phyloP scores from a whole-genome alignment of 768 basidiomycete genomes.

The Punctularia strigosozonata region DNA sequence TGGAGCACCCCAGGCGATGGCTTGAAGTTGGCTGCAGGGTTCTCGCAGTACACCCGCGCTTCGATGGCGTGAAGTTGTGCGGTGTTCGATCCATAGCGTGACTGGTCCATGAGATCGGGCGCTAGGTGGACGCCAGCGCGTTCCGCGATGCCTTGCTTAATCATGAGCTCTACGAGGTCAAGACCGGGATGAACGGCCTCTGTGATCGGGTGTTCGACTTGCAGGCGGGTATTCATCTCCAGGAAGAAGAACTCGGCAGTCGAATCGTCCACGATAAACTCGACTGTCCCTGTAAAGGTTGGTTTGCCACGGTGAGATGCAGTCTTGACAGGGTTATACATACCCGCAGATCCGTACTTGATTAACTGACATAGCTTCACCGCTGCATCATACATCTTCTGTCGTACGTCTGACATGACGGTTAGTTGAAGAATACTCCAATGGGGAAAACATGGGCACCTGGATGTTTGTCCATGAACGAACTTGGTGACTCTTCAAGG shows the following conservation, averaged over 20 bases:
- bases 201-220: conserved; percentile 60
- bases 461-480: conserved; percentile 34
- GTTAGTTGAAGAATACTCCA: neutral
- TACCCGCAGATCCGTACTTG: conserved; percentile 49
- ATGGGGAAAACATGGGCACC: conserved; percentile 19
- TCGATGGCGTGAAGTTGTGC: conserved; percentile 33
- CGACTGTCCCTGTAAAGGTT: conserved; percentile 41
- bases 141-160: conserved; percentile 39
- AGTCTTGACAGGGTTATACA: neutral
- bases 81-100: conserved; percentile 18
- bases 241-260: conserved; percentile 51
- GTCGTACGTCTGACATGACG: conserved; percentile 24
- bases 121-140: conserved; percentile 13
- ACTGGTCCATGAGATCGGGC: conserved; percentile 24
- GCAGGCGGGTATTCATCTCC: conserved; percentile 62
- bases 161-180: conserved; percentile 57
- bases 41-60: conserved; percentile 50
- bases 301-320: neutral
- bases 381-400: conserved; percentile 42
- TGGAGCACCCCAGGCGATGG: conserved; percentile 57
- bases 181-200: conserved; percentile 42
- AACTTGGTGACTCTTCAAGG: conserved; percentile 58
- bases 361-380: conserved; percentile 34
- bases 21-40: conserved; percentile 41
- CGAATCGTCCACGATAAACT: conserved; percentile 48